These are phyloP conservation scores for Lasiodiplodia theobromae DNA, from an alignment of 2,329 filamentous ascomycete species.

Conservation along the genomic window DNA sequence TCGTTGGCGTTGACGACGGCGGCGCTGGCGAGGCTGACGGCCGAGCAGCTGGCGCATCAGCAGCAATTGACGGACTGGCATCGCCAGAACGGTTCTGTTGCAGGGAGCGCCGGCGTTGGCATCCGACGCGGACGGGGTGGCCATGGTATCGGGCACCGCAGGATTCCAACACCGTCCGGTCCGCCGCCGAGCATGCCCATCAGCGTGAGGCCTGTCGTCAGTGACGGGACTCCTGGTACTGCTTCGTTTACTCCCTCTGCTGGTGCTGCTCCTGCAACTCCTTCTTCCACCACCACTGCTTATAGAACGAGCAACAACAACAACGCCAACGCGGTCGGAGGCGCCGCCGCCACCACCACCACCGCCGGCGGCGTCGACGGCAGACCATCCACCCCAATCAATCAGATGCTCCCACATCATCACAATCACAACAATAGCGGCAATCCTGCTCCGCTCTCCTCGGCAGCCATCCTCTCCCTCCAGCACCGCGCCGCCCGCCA, in stretches of 20 bases:
- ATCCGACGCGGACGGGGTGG: not conserved
- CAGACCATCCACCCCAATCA: not conserved
- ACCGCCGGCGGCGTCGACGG: not conserved
- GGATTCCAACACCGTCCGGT: not conserved
- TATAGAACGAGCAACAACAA: not conserved
- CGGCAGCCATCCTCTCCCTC: slow-evolving; percentile 7
- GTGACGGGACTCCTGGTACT: not conserved
- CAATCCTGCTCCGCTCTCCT: not conserved
- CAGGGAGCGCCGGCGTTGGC: not conserved
- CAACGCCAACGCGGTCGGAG: not conserved
- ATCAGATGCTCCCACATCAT: not conserved
- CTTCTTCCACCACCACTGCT: too few relatives aligned
- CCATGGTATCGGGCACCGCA: not conserved
- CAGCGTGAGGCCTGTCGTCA: slow-evolving; percentile 9
- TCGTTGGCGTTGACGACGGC: slow-evolving; percentile 2
- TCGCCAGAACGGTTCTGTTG: not conserved
- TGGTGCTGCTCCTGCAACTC: not conserved
- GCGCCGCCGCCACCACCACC: not conserved
- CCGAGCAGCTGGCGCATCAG: not conserved
- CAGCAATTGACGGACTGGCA: not conserved
- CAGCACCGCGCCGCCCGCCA: slow-evolving; percentile 21
- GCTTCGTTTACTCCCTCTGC: not conserved
- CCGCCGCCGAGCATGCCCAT: slow-evolving; percentile 9
- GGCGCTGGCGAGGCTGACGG: slow-evolving; percentile 7
- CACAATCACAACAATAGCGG: too few relatives aligned